These are phyloP conservation scores for Rusavskia elegans DNA, from an alignment of 495 filamentous ascomycete genomes.

Conservation along the genomic window DNA sequence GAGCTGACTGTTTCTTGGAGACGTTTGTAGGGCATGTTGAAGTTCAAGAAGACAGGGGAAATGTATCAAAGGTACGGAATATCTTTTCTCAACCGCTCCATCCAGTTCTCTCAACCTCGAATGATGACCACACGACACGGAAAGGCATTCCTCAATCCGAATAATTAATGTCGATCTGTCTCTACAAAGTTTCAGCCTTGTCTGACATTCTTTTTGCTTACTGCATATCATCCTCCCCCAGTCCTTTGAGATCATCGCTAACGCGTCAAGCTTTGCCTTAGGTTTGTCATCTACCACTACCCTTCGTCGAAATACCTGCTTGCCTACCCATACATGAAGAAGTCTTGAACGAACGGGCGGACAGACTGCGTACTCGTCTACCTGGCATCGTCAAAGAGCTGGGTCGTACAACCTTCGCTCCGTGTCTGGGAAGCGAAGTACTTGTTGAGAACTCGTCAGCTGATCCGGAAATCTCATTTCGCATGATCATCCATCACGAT, in stretches of 20 bases:
- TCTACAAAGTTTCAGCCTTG: slow-evolving; percentile 93
- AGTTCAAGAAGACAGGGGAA: neutral
- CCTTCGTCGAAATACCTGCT: slow-evolving; percentile 3
- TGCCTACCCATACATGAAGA: slow-evolving; percentile 50
- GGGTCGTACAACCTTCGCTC: slow-evolving; percentile 83
- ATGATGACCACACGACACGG: slow-evolving; percentile 80
- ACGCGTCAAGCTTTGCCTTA: slow-evolving; percentile 34
- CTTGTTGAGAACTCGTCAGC: slow-evolving; percentile 97
- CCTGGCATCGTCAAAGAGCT: slow-evolving; percentile 45
- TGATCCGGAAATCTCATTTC: slow-evolving; percentile 34
- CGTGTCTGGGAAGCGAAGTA: slow-evolving; percentile 48
- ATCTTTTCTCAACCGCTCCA: slow-evolving; percentile 7
- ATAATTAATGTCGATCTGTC: slow-evolving; percentile 77
- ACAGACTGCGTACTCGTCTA: slow-evolving; percentile 65
- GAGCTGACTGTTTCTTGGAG: slow-evolving; percentile 1
- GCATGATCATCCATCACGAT: neutral
- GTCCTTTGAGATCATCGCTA: slow-evolving; percentile 29
- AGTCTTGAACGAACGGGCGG: slow-evolving; percentile 97
- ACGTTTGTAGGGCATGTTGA: neutral
- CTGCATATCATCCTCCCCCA: slow-evolving; percentile 8
- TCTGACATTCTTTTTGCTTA: slow-evolving; percentile 44
- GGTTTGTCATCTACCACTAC: slow-evolving; percentile 20
- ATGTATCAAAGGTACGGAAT: slow-evolving; percentile 36
- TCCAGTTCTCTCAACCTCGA: slow-evolving; percentile 4
- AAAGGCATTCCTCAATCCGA: slow-evolving; percentile 98